phyloP scores from a whole-genome alignment of 2,329 filamentous ascomycete genomes.

The Colletotrichum caudatum region DNA sequence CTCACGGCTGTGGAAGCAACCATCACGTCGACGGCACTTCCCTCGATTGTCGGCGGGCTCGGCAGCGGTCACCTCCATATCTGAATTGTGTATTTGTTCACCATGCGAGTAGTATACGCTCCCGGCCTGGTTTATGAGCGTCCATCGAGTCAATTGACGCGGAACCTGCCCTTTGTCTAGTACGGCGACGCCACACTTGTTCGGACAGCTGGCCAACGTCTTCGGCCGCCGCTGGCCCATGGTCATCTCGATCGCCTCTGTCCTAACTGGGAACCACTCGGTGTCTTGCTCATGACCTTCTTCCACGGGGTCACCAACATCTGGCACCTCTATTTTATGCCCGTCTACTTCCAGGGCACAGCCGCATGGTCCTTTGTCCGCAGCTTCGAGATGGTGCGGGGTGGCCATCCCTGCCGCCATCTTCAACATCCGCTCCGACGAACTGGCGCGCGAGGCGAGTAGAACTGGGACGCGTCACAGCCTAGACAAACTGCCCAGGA shows the following conservation, averaged over 20 bases:
- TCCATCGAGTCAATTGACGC: not conserved
- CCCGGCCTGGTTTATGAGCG: no score
- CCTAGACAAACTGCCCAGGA: no score
- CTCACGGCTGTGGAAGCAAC: slow-evolving; percentile 46
- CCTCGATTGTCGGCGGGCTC: slow-evolving; percentile 44
- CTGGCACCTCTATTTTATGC: no score
- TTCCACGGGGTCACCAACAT: no score
- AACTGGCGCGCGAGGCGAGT: not conserved
- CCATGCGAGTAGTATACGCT: slow-evolving; percentile 3
- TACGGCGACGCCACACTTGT: slow-evolving; percentile 44
- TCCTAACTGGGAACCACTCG: no score
- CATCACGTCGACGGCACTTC: slow-evolving; percentile 49
- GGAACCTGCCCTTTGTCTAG: slow-evolving; percentile 24
- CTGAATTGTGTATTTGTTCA: slow-evolving; percentile 42
- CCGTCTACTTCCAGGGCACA: no score
- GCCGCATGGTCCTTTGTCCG: no score
- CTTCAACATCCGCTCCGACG: no score
- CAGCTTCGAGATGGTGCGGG: no score
- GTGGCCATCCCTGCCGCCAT: no score
- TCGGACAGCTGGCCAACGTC: slow-evolving; percentile 46
- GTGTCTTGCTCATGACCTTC: no score
- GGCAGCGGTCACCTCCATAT: slow-evolving; percentile 43
- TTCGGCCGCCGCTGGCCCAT: slow-evolving; percentile 45
- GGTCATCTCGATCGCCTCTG: slow-evolving; percentile 31
- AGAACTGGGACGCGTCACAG: not conserved